Evolutionary conservation across 768 basidiomycete genomes (phyloP).

Genomic region (Russula sp.): DNA sequence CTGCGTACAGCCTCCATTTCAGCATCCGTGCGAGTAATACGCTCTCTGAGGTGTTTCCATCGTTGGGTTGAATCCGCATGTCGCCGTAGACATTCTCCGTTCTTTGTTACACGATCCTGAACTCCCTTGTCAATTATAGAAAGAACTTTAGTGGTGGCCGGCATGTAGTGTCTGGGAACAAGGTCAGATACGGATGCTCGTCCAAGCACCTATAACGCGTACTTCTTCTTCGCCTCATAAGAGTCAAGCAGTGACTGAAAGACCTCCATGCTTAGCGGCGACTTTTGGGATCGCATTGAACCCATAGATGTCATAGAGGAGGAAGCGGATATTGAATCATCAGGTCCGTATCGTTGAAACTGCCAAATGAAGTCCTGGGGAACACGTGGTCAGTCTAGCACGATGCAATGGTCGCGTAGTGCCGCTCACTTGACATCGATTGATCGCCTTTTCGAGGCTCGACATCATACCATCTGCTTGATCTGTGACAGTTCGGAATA

Average conservation of each 20-base stretch:
- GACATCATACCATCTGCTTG: slow-evolving; percentile 99
- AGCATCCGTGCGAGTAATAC: slow-evolving; percentile 71
- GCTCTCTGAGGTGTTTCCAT: slow-evolving; percentile 75
- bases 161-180: slow-evolving; percentile 77
- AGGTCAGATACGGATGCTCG: slow-evolving; percentile 1
- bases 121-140: slow-evolving; percentile 94
- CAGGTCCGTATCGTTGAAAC: slow-evolving; percentile 52
- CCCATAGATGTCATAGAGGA: slow-evolving; percentile 35
- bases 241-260: slow-evolving; percentile 65
- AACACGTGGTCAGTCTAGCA: slow-evolving; percentile 7
- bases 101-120: slow-evolving; percentile 89
- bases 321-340: slow-evolving; percentile 37
- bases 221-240: slow-evolving; percentile 88
- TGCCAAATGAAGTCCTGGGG: slow-evolving; percentile 80
- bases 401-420: slow-evolving; percentile 5
- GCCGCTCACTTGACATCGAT: slow-evolving; percentile 72
- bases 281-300: slow-evolving; percentile 46
- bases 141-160: slow-evolving; percentile 87
- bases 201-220: slow-evolving; percentile 26
- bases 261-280: slow-evolving; percentile 50
- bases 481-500: slow-evolving; percentile 89
- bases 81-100: slow-evolving; percentile 87
- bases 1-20: slow-evolving; percentile 75
- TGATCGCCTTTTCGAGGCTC: slow-evolving; percentile 88
- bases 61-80: slow-evolving; percentile 85